Evolutionary conservation across 768 basidiomycete species (phyloP).

Genomic region (Epithele typhae): DNA sequence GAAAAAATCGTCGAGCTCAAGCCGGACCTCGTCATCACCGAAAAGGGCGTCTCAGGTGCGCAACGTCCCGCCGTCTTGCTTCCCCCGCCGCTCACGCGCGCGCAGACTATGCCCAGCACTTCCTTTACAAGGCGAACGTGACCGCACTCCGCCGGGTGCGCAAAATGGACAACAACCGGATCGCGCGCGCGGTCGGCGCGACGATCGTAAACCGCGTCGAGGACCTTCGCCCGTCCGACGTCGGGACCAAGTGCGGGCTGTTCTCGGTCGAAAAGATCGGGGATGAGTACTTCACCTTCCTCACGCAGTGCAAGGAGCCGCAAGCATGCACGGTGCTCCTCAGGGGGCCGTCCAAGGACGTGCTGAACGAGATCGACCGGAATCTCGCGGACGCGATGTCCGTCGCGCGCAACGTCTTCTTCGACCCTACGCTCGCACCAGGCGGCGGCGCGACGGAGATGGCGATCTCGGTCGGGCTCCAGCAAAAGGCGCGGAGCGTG

Average conservation of each 20-base stretch:
- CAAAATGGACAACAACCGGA: conserved; percentile 98
- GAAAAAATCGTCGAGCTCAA: conserved; percentile 87
- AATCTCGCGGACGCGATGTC: conserved; percentile 98
- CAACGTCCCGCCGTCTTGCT: conserved; percentile 9
- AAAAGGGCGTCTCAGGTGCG: conserved; percentile 95
- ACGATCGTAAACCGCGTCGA: conserved; percentile 97
- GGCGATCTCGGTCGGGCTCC: conserved; percentile 89
- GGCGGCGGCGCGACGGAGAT: conserved; percentile 98
- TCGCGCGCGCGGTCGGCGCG: conserved; percentile 91
- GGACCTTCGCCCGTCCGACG: conserved; percentile 86
- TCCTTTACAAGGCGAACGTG: conserved; percentile 81
- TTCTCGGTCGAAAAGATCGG: conserved; percentile 97
- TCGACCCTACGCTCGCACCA: conserved; percentile 90
- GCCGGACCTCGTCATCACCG: conserved; percentile 92
- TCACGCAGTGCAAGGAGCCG: conserved; percentile 84
- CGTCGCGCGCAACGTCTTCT: conserved; percentile 94
- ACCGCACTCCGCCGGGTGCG: conserved; percentile 96
- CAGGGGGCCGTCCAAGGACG: conserved; percentile 96
- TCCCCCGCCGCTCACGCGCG: neutral
- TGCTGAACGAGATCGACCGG: conserved; percentile 96
- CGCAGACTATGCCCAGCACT: conserved; percentile 88
- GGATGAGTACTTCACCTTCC: conserved; percentile 99
- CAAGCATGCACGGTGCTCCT: conserved; percentile 98
- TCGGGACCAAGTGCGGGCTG: conserved; percentile 92
- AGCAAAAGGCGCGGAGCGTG: conserved; percentile 71